These are phyloP conservation scores for Daucus carota DNA, from an alignment of 129 eudicot genomes.

Conservation along the genomic window DH1_v3.0 NC_030381.2:40337001-40337500, in stretches of 20 bases:
- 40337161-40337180: too few relatives aligned
- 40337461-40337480: background rate
- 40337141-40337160: too few relatives aligned
- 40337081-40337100: too few relatives aligned
- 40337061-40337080: too few relatives aligned
- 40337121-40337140: too few relatives aligned
- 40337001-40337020: too few relatives aligned
- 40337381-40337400: background rate
- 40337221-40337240: background rate
- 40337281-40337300: background rate
- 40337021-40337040: too few relatives aligned
- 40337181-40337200: background rate
- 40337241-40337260: background rate
- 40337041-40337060: too few relatives aligned
- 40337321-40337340: background rate
- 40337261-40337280: background rate
- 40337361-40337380: background rate
- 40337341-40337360: background rate
- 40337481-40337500: background rate
- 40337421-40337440: background rate
- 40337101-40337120: too few relatives aligned
- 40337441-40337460: background rate
- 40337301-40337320: background rate
- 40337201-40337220: background rate
- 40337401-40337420: background rate